Base-by-base conservation (phyloP, 1,139 yeast species). In the Zygotorulaspora mrakii region DNA sequence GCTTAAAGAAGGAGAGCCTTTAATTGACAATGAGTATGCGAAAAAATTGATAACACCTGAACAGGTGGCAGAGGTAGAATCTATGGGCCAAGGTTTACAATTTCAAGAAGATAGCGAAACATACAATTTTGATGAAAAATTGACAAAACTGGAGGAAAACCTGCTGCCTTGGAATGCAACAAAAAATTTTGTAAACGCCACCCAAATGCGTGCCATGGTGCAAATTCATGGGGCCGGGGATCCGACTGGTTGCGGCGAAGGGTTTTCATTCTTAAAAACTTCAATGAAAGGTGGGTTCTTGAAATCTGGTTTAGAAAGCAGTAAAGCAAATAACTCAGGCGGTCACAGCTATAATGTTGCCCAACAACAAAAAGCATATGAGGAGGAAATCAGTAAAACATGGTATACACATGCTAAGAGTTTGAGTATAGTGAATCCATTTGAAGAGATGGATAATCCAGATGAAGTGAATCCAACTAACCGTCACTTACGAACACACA, bases 151-250 rank as follows among this genome's bases (percentile, higher is more conserved):
- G 33, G 91, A 87, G 53, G 96, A 88, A 53, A 95, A 87, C 56
- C 67, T 87, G 37, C 82, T 96, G 0, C 94, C 96, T 0, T 94
- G 99, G 99, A 88, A 85, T 60, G 73, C 84, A 13, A 81, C 96
- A 0, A 73, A 89, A 46, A 94, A 91, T 61, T 94, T 94, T 57
- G 79, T 89, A 45, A 84, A 81, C 59, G 94, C 98, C 5, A 89
- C 95, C 23, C 97, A 89, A 59, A 94, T 96, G 41, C 89, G 94
- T 55, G 94, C 96, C 1, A 91, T 91, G 97, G 71, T 94, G 33
- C 96, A 89, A 57, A 75, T 94, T 28, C 88, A 87, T 57, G 96
- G 96, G n/a, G 94, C 83, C 46, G 98, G 97, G 37, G 98, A 91
- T 61, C 95, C 96, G 2, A 81, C 95, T 1, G 96, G 95, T 23